Base-by-base conservation (phyloP, 192 early-diverging fungal genomes). In the Coemansia sp. region DNA sequence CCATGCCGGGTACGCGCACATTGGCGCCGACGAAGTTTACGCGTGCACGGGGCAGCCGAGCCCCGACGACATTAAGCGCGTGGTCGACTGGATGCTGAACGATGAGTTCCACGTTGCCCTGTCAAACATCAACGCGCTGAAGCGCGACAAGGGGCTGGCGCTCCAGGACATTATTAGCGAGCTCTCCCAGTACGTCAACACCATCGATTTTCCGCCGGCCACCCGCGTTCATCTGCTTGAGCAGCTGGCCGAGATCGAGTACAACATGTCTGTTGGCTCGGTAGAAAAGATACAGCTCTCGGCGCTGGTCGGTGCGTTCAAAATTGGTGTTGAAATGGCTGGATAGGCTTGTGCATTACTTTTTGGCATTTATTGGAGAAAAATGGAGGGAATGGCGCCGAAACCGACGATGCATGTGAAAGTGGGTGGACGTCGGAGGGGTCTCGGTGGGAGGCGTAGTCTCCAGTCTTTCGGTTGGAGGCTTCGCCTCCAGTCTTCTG, bases 21-120 rank as follows among this genome's bases (percentile, higher is more conserved):
- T 95, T 10, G 85, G 85, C 58, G 86, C 90, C 54, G 74, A 75
- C n/a, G 83, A 84, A 0, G 82, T 99, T 7, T 99, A 98, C 74
- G 83, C 84, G 17, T 95, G 93, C 54, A 96, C 94, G 8, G 97
- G 93, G 0, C 79, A 91, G 34, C 97, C 97, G 15, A 79, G 89
- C 8, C 93, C 94, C 5, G 67, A 80, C 21, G 93, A 98, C 60
- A 90, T 99, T 45, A 78, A 86, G 38, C 76, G 80, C 0, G 82
- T 89, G 19, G 61, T 84, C 9, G 82, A 86, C 50, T 90, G 86
- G 81, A 82, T 98, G 80, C 70, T 97, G 3, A 85, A 81, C 14
- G 87, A 90, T 35, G 94, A 97, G 27, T 96, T 92, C 70, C 83
- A 88, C 1, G 78, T 81, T 26, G 87, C 90, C 1, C 78, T 86